Percentiles rank a stretch among this genome's conserved stretches.
Conservation (phyloP, 2,329 filamentous ascomycete genomes). For the Aspergillus candidus region DNA sequence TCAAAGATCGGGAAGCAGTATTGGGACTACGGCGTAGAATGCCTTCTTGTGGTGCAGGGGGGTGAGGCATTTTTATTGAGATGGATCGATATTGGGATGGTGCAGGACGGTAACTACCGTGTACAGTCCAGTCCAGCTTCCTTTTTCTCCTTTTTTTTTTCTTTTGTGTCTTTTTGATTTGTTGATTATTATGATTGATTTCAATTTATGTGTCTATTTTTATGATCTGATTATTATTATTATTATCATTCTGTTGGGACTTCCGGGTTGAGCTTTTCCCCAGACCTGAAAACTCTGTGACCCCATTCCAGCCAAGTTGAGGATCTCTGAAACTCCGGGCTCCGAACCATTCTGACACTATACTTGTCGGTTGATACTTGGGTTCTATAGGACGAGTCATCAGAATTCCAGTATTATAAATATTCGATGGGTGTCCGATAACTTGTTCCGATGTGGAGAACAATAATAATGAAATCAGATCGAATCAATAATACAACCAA, state of each 20-base stretch:
- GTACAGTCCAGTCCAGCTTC: conserved; percentile 10
- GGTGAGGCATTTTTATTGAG: conserved; percentile 14
- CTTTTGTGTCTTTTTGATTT: neutral
- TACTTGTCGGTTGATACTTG: no score
- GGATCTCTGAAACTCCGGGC: neutral
- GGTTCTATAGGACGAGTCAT: no score
- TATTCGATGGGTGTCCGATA: no score
- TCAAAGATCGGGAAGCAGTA: neutral
- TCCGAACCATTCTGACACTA: no score
- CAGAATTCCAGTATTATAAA: no score
- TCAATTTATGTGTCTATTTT: neutral
- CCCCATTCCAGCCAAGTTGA: no score
- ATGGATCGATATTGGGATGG: neutral
- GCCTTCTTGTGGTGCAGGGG: no score
- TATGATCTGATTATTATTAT: neutral
- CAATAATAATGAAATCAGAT: no score
- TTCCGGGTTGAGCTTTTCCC: neutral
- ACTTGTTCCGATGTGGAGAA: no score
- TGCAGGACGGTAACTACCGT: conserved; percentile 17
- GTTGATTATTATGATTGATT: conserved; percentile 1
- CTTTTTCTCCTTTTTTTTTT: neutral
- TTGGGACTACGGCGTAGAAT: no score
- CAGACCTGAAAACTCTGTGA: no score
- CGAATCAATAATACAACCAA: conserved; percentile 2
- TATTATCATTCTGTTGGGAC: neutral